Evolutionary conservation across 768 basidiomycete genomes (phyloP).

Genomic region (Trametes gibbosa): DNA sequence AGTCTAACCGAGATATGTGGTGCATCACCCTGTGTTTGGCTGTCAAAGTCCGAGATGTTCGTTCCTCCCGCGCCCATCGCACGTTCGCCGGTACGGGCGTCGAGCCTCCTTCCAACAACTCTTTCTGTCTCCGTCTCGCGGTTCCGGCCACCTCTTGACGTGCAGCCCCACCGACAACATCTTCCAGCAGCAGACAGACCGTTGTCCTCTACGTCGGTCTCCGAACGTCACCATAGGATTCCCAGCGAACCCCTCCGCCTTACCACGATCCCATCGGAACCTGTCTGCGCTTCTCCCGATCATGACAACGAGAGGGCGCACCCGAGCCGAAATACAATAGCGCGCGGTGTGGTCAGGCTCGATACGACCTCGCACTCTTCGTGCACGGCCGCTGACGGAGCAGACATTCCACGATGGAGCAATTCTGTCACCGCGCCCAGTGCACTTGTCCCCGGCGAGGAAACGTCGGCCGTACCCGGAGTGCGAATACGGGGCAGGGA

Average conservation of each 20-base stretch:
- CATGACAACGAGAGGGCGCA: background rate
- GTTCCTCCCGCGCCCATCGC: slow-evolving; percentile 10
- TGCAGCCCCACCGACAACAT: background rate
- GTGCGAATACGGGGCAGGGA: slow-evolving; percentile 10
- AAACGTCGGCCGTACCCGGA: background rate
- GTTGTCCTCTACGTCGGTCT: background rate
- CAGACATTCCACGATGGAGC: slow-evolving; percentile 1
- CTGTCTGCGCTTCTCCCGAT: background rate
- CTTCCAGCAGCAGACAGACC: background rate
- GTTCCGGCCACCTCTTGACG: background rate
- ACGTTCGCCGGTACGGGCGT: slow-evolving; percentile 1
- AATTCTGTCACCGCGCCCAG: background rate
- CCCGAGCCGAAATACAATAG: background rate
- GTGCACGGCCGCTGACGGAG: background rate
- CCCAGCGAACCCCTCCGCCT: slow-evolving; percentile 8
- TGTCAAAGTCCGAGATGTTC: slow-evolving; percentile 14
- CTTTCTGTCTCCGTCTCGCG: background rate
- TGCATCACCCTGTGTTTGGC: slow-evolving; percentile 20
- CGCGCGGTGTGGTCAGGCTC: background rate
- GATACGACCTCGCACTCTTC: background rate
- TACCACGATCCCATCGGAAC: background rate
- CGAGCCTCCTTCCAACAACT: background rate
- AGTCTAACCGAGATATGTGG: slow-evolving; percentile 27
- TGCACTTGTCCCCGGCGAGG: background rate
- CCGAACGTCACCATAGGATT: slow-evolving; percentile 9